Percentiles rank a stretch among this genome's conserved stretches.
Conservation (phyloP, 108 stramenopile species). For the Stephanodiscus minutulus region DNA sequence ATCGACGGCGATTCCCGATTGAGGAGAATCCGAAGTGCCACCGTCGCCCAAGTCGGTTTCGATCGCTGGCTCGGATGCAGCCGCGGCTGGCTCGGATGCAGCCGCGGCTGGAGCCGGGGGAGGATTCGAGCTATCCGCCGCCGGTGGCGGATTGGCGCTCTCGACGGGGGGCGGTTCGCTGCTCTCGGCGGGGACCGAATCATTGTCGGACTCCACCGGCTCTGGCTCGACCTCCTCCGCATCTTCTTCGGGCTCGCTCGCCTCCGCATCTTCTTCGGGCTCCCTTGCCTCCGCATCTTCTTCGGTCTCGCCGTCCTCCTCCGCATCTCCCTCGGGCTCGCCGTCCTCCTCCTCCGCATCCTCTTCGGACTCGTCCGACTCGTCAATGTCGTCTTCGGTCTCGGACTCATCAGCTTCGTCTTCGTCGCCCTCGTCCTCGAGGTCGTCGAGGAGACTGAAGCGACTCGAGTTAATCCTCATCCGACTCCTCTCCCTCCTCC, state of each 20-base stretch:
- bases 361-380: slow-evolving; percentile 7
- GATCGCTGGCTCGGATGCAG: slow-evolving; percentile 9
- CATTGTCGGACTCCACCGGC: neutral
- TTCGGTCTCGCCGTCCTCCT: neutral
- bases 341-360: neutral
- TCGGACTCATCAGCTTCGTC: neutral
- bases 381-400: neutral
- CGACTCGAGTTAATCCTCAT: neutral
- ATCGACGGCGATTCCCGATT: slow-evolving; percentile 11
- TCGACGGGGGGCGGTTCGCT: neutral
- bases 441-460: too few relatives aligned
- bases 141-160: neutral
- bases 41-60: neutral
- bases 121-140: neutral
- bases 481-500: neutral
- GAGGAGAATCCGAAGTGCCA: slow-evolving; percentile 5
- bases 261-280: neutral
- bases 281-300: too few relatives aligned
- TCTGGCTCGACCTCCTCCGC: neutral
- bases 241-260: neutral
- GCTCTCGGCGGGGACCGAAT: neutral
- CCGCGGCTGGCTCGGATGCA: slow-evolving; percentile 3
- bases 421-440: neutral
- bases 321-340: neutral
- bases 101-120: neutral